phyloP scores from a whole-genome alignment of 768 basidiomycete species.

The Tremella yokohamensis region DNA sequence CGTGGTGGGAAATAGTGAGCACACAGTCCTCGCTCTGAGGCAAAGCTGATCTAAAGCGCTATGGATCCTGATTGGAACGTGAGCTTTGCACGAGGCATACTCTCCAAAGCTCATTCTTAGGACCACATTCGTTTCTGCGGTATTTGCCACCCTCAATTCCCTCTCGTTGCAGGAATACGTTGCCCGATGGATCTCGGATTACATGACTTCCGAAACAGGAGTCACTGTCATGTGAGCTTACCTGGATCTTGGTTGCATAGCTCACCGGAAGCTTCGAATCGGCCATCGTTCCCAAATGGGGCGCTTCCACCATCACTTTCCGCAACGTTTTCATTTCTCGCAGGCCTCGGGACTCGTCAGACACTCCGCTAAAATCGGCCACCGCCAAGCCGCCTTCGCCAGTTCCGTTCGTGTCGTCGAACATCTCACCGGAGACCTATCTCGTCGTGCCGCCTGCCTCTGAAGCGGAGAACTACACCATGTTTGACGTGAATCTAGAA shows the following conservation, averaged over 20 bases:
- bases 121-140: slow-evolving; percentile 91
- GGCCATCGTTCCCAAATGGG: slow-evolving; percentile 97
- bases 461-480: slow-evolving; percentile 64
- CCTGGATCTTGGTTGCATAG: not conserved
- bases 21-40: slow-evolving; percentile 6
- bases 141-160: slow-evolving; percentile 85
- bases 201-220: slow-evolving; percentile 88
- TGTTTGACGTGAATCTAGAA: slow-evolving; percentile 90
- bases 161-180: slow-evolving; percentile 67
- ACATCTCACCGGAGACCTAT: slow-evolving; percentile 36
- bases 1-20: slow-evolving; percentile 75
- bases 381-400: slow-evolving; percentile 35
- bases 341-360: slow-evolving; percentile 55
- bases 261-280: slow-evolving; percentile 66
- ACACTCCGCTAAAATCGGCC: slow-evolving; percentile 5
- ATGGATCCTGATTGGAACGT: slow-evolving; percentile 95
- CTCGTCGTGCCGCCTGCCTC: slow-evolving; percentile 24
- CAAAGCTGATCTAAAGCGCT: slow-evolving; percentile 55
- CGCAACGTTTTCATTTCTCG: slow-evolving; percentile 93
- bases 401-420: slow-evolving; percentile 37
- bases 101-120: slow-evolving; percentile 47
- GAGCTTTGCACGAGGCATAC: slow-evolving; percentile 50
- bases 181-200: slow-evolving; percentile 82
- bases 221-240: slow-evolving; percentile 67
- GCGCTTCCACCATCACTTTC: slow-evolving; percentile 90